Evolutionary conservation across 2,329 filamentous ascomycete genomes (phyloP), one percentile per base, ranked within the genome.

Genomic region (Exophiala mesophila): DNA sequence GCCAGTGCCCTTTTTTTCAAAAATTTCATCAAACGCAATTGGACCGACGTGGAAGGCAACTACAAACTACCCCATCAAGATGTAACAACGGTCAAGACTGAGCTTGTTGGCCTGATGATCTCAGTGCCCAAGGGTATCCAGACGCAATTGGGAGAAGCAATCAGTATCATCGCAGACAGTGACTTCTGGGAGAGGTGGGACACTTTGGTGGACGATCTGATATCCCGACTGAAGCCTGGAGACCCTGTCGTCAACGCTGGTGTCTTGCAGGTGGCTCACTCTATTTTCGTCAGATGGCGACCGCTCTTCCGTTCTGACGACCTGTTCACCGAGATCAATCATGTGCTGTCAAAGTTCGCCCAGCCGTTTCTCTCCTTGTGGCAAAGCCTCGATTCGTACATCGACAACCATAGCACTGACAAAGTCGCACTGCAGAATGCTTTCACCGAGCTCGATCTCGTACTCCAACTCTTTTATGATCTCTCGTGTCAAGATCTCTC

Each of bases 101-200:
- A 96, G 71, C 79, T 98, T 49, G 90, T 98, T 58, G 90, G 88
- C 44, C 74, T 98, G 57, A 98, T 98, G 92, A 94, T 96, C 58
- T 82, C 83, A 6, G 88, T 92, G 17, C 92, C 90, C 3, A 65
- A 85, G 13, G 83, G 80, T 47, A 85, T 98, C 53, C 94, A 97
- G 68, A 81, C 87, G 47, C 92, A 98, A 68, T 77, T 98, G 26
- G 92, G 92, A 55, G 92, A 97, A 62, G 89, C 92, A 50, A 94
- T 97, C 64, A 96, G 90, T 67, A 80, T 94, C 57, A 97, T 98
- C 58, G 92, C 92, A 47, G 90, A 97, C 67, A 97, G 89, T 55
- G 92, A 98, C 64, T 98, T 98, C 66, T 98, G 85, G 83, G 76
- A 85, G 65, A 77, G 85, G 59, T 98, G 92, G 92, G 85, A 97